Base-by-base conservation (phyloP, 352 stramenopile species). In the Phytopythium ostracodes region DNA sequence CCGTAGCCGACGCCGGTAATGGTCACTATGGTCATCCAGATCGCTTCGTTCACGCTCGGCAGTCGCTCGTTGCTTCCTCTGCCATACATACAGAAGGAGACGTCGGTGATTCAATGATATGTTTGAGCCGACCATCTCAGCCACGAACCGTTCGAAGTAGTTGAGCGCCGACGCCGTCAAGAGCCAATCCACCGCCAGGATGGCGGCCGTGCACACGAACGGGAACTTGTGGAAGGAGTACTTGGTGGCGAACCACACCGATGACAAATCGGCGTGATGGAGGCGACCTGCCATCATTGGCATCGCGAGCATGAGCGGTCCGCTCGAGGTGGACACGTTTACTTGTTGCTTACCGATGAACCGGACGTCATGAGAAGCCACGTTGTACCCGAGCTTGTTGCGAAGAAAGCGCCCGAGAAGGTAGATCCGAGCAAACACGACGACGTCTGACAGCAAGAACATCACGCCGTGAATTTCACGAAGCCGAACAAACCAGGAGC, bases 1-100 rank as follows among this genome's bases (percentile, higher is more conserved):
- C 79, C 79, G 54, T 88, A 88, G 22, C 79, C 79, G 38, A 88
- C 76, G 43, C 76, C 78, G 18, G 79, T 84, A 60, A 86, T 84
- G 9, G 79, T 88, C 51, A 86, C 79, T 35, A 88, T 86, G n/a
- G 79, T 83, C 43, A 88, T 68, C 79, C 79, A 88, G 8, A 84
- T 64, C 10, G 79, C 70, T 51, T 88, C 79, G 29, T 73, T 75
- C 17, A 64, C 55, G 36, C 65, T 88, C 31, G 72, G 70, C 22
- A 86, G 59, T 3, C 65, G 66, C 24, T 70, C 67, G 55, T 86
- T 88, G 54, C 65, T 75, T 5, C 67, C 74, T 29, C 79, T 82
- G n/a, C 36, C 4, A 20, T 11, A 0, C 46, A 7, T 10, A n/a
- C n/a, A 33, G 11, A 20, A 7, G 22, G 24, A 22, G n/a, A 25